Base-by-base conservation (phyloP, 805 yeast genomes). In the Clavispora santaluciae region DNA sequence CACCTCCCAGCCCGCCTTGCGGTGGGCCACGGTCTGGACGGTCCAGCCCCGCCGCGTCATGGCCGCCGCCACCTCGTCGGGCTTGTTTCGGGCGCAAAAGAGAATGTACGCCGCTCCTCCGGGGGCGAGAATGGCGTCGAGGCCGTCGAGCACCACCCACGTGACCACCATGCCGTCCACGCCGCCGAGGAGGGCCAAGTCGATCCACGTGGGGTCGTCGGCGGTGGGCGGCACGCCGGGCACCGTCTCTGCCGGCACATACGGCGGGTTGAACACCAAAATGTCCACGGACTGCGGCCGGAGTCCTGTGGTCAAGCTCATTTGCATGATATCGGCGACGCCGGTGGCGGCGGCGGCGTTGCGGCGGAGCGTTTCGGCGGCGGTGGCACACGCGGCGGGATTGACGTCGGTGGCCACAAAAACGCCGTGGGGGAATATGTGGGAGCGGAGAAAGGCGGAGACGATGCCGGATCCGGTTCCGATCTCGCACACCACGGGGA, bases 1-100 rank as follows among this genome's bases (percentile, higher is more conserved):
- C 9, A 84, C 91, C 61, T 93, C 99, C 96, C 98, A 89, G 0
- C 98, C 98, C 1, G 96, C 96, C 54, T 86, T 86, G 40, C 97
- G 71, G 33, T 72, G 70, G 4, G 79, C 73, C 1, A 87, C 67
- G n/a, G 63, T 50, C 2, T 67, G 64, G 1, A 76, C 77, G 0
- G 40, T 40, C 88, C 95, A 91, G 7, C 70, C 69, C 9, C 57
- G 53, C 2, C 48, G 41, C 12, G 53, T 39, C 80, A 87, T 82
- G 2, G 39, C 33, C 7, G 57, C 50, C 0, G 72, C 73, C 0
- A 90, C 86, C 6, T 57, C 45, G 11, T 75, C 77, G 0, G 98
- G 98, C 25, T 81, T 75, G 56, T 93, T 93, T 48, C 96, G 70
- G 6, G 95, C 96, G 61, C 98, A 91, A 54, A 93, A 93, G 24